Evolutionary conservation across 148 eudicot species (phyloP).

Genomic region (Polygonum aviculare): DNA sequence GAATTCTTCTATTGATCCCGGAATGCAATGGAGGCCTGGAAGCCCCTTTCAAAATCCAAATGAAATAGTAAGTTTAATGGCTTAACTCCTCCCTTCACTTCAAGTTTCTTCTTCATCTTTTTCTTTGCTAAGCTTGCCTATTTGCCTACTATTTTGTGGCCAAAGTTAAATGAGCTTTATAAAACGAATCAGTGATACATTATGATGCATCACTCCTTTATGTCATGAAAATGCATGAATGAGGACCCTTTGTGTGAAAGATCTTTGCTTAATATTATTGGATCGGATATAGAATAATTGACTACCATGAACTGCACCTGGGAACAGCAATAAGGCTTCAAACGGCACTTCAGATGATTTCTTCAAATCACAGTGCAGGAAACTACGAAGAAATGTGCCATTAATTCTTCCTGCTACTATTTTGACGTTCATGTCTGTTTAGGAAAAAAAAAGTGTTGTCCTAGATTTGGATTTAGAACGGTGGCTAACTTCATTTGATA

Average conservation of each 20-base stretch:
- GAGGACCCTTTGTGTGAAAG: not conserved
- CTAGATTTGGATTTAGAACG: not conserved
- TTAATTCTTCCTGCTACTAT: not conserved
- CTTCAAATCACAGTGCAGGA: not conserved
- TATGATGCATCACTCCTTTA: not conserved
- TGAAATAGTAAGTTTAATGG: constrained; percentile 52
- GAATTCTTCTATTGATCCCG: constrained; percentile 51
- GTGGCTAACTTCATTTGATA: not conserved
- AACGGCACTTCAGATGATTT: not conserved
- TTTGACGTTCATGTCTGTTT: not conserved
- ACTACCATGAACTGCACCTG: not conserved
- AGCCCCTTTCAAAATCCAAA: constrained; percentile 70
- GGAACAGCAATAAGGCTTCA: not conserved
- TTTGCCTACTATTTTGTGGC: not conserved
- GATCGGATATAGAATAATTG: not conserved
- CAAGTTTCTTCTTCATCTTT: not conserved
- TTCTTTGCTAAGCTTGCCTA: not conserved
- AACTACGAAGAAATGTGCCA: not conserved
- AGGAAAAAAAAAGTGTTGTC: not conserved
- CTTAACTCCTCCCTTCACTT: not conserved
- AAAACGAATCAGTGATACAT: not conserved
- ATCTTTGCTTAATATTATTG: not conserved
- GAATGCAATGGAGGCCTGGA: constrained; percentile 97
- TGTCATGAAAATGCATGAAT: not conserved
- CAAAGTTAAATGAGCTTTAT: not conserved